These are phyloP conservation scores for Tolypocladium album DNA, from an alignment of 2,329 filamentous ascomycete genomes.

Conservation along the genomic window DNA sequence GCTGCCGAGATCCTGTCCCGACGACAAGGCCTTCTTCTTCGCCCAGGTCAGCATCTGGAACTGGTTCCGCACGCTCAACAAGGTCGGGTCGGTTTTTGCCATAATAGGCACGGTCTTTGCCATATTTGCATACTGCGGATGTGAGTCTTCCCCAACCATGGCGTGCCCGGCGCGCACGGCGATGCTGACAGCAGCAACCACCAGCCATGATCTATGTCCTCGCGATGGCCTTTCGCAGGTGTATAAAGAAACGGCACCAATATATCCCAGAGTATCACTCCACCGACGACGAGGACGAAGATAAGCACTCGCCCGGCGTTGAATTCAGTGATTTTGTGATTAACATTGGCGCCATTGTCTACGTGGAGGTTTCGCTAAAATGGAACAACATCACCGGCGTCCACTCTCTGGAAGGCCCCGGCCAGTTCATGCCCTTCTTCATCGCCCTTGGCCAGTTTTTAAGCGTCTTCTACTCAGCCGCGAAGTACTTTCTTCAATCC, in stretches of 20 bases:
- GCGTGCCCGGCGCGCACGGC: background rate
- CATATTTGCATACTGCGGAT: conserved; percentile 4
- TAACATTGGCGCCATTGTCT: conserved; percentile 13
- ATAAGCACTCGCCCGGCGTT: background rate
- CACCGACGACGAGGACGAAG: background rate
- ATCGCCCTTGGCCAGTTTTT: conserved; percentile 11
- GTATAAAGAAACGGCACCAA: background rate
- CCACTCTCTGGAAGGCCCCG: conserved; percentile 8
- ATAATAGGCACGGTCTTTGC: conserved; percentile 3
- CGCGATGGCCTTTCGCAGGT: background rate
- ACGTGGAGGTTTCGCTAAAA: conserved; percentile 12
- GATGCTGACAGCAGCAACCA: background rate
- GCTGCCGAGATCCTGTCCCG: conserved; percentile 7
- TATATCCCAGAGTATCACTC: background rate
- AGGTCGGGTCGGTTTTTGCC: conserved; percentile 9
- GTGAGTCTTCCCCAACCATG: conserved; percentile 2
- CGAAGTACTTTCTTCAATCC: conserved; percentile 1
- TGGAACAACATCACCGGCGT: conserved; percentile 12
- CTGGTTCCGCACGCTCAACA: conserved; percentile 14
- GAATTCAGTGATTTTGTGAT: conserved; percentile 7
- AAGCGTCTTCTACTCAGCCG: conserved; percentile 9
- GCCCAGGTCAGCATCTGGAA: conserved; percentile 15
- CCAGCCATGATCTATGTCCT: background rate
- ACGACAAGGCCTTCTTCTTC: conserved; percentile 17
- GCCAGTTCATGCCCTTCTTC: conserved; percentile 16